Evolutionary conservation across 441 rosid species (phyloP).

Genomic region (Flueggea neowawraea): DNA sequence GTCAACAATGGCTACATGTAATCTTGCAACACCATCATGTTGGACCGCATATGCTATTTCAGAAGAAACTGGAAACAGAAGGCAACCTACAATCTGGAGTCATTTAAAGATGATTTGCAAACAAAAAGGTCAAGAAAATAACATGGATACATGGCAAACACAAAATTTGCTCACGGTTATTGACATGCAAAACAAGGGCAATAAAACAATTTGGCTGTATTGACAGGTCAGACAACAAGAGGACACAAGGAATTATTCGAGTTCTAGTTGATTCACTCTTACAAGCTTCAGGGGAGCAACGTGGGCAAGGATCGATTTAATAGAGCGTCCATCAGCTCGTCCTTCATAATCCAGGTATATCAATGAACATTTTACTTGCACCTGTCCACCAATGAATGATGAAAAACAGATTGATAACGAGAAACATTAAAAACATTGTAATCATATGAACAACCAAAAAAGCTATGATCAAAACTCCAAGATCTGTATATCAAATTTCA

Average conservation of each 20-base stretch:
- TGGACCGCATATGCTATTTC: too few species aligned
- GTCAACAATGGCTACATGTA: not conserved
- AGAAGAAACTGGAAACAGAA: not conserved
- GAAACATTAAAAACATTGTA: too few species aligned
- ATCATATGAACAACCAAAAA: not conserved
- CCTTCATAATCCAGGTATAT: slow-evolving; percentile 92
- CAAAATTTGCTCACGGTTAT: not conserved
- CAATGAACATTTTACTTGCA: slow-evolving; percentile 84
- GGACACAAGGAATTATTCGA: not conserved
- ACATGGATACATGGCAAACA: not conserved
- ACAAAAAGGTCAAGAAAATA: too few species aligned
- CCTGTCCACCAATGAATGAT: slow-evolving; percentile 41
- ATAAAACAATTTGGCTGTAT: not conserved
- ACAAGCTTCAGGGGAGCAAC: slow-evolving; percentile 96
- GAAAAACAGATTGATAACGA: slow-evolving; percentile 14
- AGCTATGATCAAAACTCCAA: too few species aligned
- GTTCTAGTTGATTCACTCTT: slow-evolving; percentile 18
- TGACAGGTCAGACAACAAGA: not conserved
- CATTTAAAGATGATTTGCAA: too few species aligned
- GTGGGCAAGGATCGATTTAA: slow-evolving; percentile 89
- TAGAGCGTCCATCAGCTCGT: slow-evolving; percentile 92
- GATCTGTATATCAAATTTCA: too few species aligned
- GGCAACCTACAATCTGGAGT: too few species aligned
- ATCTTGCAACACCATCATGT: too few species aligned
- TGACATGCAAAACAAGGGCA: not conserved